These are phyloP conservation scores for Fusarium piperis DNA, from an alignment of 2,329 filamentous ascomycete species.

Conservation along the genomic window DNA sequence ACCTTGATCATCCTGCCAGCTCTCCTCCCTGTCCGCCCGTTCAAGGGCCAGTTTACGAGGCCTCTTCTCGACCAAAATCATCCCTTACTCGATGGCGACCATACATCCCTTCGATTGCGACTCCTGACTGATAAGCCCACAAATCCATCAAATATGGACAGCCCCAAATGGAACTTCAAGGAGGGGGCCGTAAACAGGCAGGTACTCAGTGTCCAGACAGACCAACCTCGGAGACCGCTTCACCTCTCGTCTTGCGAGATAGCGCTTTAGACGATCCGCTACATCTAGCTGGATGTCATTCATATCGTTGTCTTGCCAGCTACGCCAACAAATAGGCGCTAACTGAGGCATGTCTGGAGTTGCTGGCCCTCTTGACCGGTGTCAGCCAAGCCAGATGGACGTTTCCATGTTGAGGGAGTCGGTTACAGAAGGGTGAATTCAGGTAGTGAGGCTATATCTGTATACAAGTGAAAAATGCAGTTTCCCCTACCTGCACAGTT, in stretches of 20 bases:
- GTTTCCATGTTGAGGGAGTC: background rate
- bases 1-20: background rate
- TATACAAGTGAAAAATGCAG: background rate
- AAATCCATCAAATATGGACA: constrained; percentile 19
- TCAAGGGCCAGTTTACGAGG: background rate
- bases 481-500: no score
- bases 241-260: background rate
- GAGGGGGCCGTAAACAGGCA: background rate
- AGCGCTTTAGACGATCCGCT: no score
- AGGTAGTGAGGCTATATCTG: background rate
- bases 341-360: background rate
- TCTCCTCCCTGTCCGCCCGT: background rate
- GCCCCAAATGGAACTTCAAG: constrained; percentile 11
- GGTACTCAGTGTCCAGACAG: constrained; percentile 6
- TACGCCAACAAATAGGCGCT: background rate
- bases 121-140: no score
- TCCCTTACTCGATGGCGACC: background rate
- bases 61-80: background rate
- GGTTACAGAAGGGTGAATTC: background rate
- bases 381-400: background rate
- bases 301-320: background rate
- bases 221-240: constrained; percentile 5
- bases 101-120: background rate
- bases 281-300: no score
- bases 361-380: background rate